Percentiles rank a stretch among this genome's conserved stretches.
Evolutionary conservation across 345 rosid genomes (phyloP).

Genomic region (Hibiscus trionum): DNA sequence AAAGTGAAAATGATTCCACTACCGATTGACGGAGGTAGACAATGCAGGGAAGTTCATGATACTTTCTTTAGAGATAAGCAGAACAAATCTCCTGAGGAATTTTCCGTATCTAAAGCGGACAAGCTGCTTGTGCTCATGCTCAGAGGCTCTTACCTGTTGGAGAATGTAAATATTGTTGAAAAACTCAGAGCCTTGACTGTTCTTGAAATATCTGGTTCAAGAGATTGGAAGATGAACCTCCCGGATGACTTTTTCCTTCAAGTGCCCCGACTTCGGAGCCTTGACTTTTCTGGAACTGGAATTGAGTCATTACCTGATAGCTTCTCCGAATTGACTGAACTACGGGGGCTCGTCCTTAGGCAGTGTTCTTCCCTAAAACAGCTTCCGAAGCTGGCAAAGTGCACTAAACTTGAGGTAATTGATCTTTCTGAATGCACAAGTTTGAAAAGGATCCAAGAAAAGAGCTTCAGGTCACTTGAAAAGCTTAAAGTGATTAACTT

Average conservation of each 20-base stretch:
- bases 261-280: constrained; percentile 8
- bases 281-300: background rate
- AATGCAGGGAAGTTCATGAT: background rate
- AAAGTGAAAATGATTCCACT: constrained; percentile 13
- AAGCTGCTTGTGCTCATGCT: constrained; percentile 40
- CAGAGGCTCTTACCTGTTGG: constrained; percentile 28
- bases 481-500: constrained; percentile 43
- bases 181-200: background rate
- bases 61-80: background rate
- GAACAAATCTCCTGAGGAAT: constrained; percentile 12
- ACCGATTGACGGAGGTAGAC: background rate
- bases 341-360: constrained; percentile 43
- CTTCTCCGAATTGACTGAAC: constrained; percentile 14
- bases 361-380: constrained; percentile 27
- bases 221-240: background rate
- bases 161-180: background rate
- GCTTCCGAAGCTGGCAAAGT: constrained; percentile 27
- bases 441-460: constrained; percentile 23
- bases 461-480: constrained; percentile 16
- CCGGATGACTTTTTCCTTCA: background rate
- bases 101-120: constrained; percentile 7
- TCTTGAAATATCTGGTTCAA: constrained; percentile 7
- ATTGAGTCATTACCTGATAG: background rate
- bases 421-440: constrained; percentile 36
- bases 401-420: constrained; percentile 35